Evolutionary conservation across 2,329 filamentous ascomycete genomes (phyloP).

Genomic region (Colletotrichum plurivorum): DNA sequence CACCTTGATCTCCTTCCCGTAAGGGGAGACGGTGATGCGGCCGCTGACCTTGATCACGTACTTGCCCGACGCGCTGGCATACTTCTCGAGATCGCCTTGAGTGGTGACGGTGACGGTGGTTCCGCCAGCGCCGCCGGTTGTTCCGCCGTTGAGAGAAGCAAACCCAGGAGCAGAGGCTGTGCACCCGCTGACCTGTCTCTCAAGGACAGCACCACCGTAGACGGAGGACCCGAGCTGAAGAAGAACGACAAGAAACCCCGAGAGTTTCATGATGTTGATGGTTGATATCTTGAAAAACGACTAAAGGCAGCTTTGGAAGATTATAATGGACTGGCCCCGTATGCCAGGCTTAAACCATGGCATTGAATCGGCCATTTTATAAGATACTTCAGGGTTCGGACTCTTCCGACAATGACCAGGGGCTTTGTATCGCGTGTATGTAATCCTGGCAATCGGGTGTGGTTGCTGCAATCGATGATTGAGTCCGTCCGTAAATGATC

Average conservation of each 20-base stretch:
- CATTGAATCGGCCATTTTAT: too few relatives aligned
- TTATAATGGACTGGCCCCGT: too few relatives aligned
- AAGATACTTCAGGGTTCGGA: too few relatives aligned
- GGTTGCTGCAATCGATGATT: too few relatives aligned
- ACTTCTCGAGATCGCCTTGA: constrained; percentile 44
- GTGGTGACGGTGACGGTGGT: constrained; percentile 42
- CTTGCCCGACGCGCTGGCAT: constrained; percentile 41
- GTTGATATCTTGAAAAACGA: not conserved
- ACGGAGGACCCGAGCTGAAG: not conserved
- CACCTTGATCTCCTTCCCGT: constrained; percentile 43
- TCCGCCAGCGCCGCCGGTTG: constrained; percentile 43
- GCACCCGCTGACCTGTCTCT: constrained; percentile 10
- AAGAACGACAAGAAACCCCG: not conserved
- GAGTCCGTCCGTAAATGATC: too few relatives aligned
- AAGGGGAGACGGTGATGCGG: constrained; percentile 43
- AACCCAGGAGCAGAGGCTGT: constrained; percentile 43
- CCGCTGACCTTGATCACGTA: constrained; percentile 46
- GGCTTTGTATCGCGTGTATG: too few relatives aligned
- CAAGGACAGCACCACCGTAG: not conserved
- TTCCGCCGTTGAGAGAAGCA: constrained; percentile 45
- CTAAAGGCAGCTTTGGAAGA: not conserved
- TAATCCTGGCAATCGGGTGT: too few relatives aligned
- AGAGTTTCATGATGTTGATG: constrained; percentile 7
- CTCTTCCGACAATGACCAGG: too few relatives aligned
- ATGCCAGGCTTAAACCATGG: too few relatives aligned